Base-by-base conservation (phyloP, 2,329 filamentous ascomycete species). In the Ceratocystiopsis minuta region DNA sequence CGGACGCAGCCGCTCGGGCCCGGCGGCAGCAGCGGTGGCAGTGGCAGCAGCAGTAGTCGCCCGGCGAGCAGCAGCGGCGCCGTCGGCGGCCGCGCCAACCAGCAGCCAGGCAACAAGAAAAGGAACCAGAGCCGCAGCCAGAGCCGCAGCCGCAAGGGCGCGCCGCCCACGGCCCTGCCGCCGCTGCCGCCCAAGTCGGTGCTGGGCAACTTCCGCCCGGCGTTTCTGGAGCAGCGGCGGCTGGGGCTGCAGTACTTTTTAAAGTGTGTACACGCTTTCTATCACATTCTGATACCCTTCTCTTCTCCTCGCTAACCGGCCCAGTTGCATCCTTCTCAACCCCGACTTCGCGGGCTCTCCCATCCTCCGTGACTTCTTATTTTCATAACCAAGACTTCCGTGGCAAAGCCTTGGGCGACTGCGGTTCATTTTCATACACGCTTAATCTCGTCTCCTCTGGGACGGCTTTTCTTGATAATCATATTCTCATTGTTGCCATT, bases 291-390 rank as follows among this genome's bases (percentile, higher is more conserved):
- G 17, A 7, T n/a, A 15, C n/a, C 24, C 16, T 20, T 31, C 17
- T 28, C 3, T 16, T 34, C 5, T 28, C 10, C 15, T 13, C 32
- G 13, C 38, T n/a, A 43, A 54, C 45, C 34, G 3, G 45, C 43
- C 48, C 54, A 93, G 85, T 56, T 95, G 87, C 61, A 78, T 95
- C 46, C 62, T 96, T 49, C 63, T 95, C 28, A 95, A 95, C 57
- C 88, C 88, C 0, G 86, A 95, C 58, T 95, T 95, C 55, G 83
- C 86, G 32, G 81, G 82, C 12, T 90, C 84, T n/a, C 83, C 86
- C 0, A 75, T 94, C 2, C 67, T 94, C 36, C 93, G 90, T 56
- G 85, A 93, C 44, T 95, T 95, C 55, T 67, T 95, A 40, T 90
- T 93, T 57, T 66, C 66, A 41, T 73, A 52, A 67, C 6, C 7